phyloP scores from a whole-genome alignment of 2,329 filamentous ascomycete species.

The Pseudocercospora vitis region DNA sequence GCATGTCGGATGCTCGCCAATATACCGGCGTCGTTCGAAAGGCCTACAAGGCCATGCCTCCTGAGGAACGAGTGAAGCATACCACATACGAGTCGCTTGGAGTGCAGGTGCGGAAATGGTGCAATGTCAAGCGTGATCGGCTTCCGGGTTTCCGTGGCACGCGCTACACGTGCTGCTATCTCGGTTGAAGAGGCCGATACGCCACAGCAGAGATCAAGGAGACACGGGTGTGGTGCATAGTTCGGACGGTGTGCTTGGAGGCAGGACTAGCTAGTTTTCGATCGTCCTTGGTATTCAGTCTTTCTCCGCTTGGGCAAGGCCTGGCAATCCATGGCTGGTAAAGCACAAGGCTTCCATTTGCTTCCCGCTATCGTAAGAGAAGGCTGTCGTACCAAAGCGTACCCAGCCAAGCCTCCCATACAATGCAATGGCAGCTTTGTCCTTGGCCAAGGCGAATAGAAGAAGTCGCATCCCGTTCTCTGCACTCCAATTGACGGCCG shows the following conservation, averaged over 20 bases:
- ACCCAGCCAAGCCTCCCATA: constrained; percentile 30
- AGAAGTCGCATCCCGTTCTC: constrained; percentile 20
- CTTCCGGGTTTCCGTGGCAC: background rate
- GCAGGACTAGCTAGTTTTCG: too few species aligned
- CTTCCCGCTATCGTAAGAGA: constrained; percentile 18
- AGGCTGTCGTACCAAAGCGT: constrained; percentile 21
- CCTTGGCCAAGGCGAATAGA: constrained; percentile 30
- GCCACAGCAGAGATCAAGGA: too few species aligned
- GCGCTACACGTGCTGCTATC: background rate
- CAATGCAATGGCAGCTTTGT: constrained; percentile 28
- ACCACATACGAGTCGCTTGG: constrained; percentile 7
- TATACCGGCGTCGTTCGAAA: background rate
- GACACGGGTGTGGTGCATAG: too few species aligned
- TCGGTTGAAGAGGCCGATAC: background rate
- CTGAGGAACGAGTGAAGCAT: background rate
- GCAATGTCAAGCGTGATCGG: background rate
- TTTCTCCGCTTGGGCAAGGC: too few species aligned
- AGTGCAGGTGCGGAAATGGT: background rate
- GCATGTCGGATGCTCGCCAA: constrained; percentile 9
- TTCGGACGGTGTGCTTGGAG: too few species aligned
- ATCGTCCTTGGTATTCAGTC: too few species aligned
- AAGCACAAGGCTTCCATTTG: constrained; percentile 26
- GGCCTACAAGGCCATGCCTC: background rate
- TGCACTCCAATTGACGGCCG: constrained; percentile 18
- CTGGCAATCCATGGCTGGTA: constrained; percentile 12